Evolutionary conservation across 371 early-diverging fungal species (phyloP).

Genomic region (Apophysomyces elegans): DNA sequence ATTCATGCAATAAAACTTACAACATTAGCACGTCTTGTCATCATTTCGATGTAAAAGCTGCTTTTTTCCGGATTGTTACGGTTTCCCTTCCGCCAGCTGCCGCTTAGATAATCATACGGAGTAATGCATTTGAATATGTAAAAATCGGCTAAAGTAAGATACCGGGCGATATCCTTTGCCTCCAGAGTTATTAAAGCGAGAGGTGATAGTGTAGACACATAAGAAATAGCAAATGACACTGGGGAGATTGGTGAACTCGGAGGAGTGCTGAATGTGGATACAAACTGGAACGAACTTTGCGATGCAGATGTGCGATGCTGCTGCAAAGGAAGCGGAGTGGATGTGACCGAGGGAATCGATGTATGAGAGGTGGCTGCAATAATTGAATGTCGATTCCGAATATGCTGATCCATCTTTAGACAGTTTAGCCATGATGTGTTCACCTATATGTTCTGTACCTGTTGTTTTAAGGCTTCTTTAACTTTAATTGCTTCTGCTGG

Average conservation of each 20-base stretch:
- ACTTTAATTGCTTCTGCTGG: slow-evolving; percentile 36
- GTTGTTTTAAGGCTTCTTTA: slow-evolving; percentile 34
- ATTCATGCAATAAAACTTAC: slow-evolving; percentile 15
- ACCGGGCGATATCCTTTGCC: slow-evolving; percentile 39
- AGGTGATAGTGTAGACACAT: slow-evolving; percentile 6
- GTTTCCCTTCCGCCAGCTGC: slow-evolving; percentile 21
- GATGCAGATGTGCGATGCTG: slow-evolving; percentile 29
- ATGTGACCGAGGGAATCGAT: slow-evolving; percentile 19
- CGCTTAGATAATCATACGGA: slow-evolving; percentile 39
- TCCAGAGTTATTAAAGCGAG: slow-evolving; percentile 17
- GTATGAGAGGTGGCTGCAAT: slow-evolving; percentile 30
- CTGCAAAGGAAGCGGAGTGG: slow-evolving; percentile 10
- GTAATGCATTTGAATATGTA: slow-evolving; percentile 46
- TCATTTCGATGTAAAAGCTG: slow-evolving; percentile 31
- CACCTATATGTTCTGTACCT: slow-evolving; percentile 17
- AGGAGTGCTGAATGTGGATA: slow-evolving; percentile 32
- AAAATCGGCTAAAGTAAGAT: slow-evolving; percentile 50
- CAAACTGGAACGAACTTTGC: slow-evolving; percentile 31
- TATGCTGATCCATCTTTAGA: slow-evolving; percentile 20
- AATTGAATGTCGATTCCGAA: slow-evolving; percentile 26
- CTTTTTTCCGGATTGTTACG: background rate
- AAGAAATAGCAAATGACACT: background rate
- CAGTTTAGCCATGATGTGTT: background rate
- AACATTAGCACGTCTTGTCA: slow-evolving; percentile 47
- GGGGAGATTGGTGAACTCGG: slow-evolving; percentile 37